phyloP scores from a whole-genome alignment of 1,284 basidiomycete species.

The Hortiboletus rubellus region DNA sequence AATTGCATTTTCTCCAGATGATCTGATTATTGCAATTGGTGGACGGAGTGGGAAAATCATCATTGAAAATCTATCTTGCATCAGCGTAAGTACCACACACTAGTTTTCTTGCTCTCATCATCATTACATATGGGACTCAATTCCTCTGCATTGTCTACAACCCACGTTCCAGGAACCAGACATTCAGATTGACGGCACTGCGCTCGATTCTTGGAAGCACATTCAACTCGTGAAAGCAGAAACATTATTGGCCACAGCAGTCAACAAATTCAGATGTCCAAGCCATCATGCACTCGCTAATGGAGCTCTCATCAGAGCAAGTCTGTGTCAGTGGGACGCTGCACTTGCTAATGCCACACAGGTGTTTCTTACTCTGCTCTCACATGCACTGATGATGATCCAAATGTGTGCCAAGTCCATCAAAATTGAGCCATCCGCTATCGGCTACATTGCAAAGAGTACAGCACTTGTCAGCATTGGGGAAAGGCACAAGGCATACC shows the following conservation, averaged over 20 bases:
- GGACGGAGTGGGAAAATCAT: no score
- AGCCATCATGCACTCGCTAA: no score
- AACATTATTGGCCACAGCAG: no score
- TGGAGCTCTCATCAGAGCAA: no score
- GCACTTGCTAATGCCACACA: no score
- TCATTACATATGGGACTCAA: no score
- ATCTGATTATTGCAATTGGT: no score
- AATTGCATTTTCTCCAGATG: no score
- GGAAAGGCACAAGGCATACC: neutral
- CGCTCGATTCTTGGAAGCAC: neutral
- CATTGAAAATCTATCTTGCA: neutral
- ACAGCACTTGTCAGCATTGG: slow-evolving; percentile 1
- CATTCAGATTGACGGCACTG: neutral
- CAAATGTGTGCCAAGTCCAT: neutral
- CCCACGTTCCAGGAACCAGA: neutral
- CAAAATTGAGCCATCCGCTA: neutral
- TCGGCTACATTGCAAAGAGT: slow-evolving; percentile 3
- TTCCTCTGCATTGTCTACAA: neutral
- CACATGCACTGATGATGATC: no score
- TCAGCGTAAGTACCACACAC: neutral
- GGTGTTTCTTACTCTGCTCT: no score
- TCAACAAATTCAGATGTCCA: no score
- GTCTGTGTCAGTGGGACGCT: no score
- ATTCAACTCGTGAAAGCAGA: neutral
- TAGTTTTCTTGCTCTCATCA: neutral